Conservation (phyloP, 2,329 filamentous ascomycete species). For the Fusarium sp. region DNA sequence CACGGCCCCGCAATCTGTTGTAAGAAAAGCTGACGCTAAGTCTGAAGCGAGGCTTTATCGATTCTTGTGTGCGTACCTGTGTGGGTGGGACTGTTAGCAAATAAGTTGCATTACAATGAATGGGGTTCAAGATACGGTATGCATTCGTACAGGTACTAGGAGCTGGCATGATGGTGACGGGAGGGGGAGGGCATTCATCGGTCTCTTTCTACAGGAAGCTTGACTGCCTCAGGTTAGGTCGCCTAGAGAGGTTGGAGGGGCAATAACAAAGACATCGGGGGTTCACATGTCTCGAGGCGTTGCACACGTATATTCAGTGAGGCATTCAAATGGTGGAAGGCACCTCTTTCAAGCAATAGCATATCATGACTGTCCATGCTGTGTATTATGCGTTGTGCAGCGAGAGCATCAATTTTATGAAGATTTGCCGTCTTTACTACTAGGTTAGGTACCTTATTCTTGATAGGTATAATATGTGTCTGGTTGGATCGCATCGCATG, state of each 20-base stretch:
- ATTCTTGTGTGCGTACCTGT: slow-evolving; percentile 4
- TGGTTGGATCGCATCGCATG: not conserved
- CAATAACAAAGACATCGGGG: not conserved
- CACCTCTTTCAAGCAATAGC: not conserved
- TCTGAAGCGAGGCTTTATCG: slow-evolving; percentile 18
- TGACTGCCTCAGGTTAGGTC: not conserved
- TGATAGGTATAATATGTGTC: not conserved
- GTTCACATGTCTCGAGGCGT: not conserved
- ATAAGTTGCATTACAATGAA: slow-evolving; percentile 21
- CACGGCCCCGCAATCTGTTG: slow-evolving; percentile 34
- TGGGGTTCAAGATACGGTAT: slow-evolving; percentile 17
- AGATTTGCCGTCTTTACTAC: not conserved
- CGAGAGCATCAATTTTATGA: not conserved
- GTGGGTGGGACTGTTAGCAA: slow-evolving; percentile 1
- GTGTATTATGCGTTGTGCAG: not conserved
- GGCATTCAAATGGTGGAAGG: not conserved
- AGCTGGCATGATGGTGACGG: slow-evolving; percentile 2
- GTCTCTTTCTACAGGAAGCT: not conserved
- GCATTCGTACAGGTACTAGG: not conserved
- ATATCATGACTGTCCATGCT: not conserved
- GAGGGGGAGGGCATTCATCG: not conserved
- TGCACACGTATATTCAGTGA: not conserved
- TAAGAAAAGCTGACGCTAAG: slow-evolving; percentile 18
- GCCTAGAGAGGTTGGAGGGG: slow-evolving; percentile 1
- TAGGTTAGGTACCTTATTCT: not conserved